A percentile compares a stretch with the other conserved stretches of the same genome.
Evolutionary conservation across 2,329 filamentous ascomycete species (phyloP).

Genomic region (Neurospora sp.): DNA sequence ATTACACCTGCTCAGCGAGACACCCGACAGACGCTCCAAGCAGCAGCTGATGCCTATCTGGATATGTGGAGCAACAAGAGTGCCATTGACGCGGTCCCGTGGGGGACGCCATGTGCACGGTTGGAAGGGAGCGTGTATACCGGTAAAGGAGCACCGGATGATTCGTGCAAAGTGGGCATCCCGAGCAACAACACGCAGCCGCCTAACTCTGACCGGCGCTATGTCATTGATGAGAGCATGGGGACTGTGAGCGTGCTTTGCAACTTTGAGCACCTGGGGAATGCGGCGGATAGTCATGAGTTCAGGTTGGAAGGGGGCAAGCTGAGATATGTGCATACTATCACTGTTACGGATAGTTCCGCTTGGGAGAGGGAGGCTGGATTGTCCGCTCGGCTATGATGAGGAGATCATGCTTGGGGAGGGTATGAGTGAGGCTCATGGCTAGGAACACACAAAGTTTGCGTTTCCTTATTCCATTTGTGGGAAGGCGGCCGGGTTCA

Average conservation of each 20-base stretch:
- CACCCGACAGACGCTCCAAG: slow-evolving; percentile 19
- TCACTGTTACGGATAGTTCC: slow-evolving; percentile 5
- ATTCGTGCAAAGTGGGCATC: slow-evolving; percentile 19
- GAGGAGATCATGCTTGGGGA: background rate
- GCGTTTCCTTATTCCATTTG: background rate
- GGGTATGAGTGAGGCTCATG: background rate
- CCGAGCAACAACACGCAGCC: slow-evolving; percentile 13
- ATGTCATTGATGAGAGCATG: slow-evolving; percentile 20
- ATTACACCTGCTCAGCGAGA: slow-evolving; percentile 22
- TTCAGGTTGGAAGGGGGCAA: slow-evolving; percentile 16
- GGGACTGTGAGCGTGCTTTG: slow-evolving; percentile 19
- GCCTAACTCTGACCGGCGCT: slow-evolving; percentile 18
- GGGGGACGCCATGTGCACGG: slow-evolving; percentile 26
- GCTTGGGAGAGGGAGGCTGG: background rate
- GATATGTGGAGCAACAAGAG: slow-evolving; percentile 26
- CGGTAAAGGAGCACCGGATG: slow-evolving; percentile 12
- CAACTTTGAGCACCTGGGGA: slow-evolving; percentile 16
- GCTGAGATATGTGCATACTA: slow-evolving; percentile 16
- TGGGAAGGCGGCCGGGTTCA: background rate
- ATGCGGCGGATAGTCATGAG: slow-evolving; percentile 16
- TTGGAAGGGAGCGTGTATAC: slow-evolving; percentile 21
- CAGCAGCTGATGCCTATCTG: slow-evolving; percentile 27
- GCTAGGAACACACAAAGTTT: background rate
- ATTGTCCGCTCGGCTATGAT: background rate
- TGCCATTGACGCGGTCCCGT: slow-evolving; percentile 23